Percentiles rank a stretch among this genome's conserved stretches.
Conservation (phyloP, 225 moss, liverwort and hornwort genomes). For the Ulota crispa region DNA sequence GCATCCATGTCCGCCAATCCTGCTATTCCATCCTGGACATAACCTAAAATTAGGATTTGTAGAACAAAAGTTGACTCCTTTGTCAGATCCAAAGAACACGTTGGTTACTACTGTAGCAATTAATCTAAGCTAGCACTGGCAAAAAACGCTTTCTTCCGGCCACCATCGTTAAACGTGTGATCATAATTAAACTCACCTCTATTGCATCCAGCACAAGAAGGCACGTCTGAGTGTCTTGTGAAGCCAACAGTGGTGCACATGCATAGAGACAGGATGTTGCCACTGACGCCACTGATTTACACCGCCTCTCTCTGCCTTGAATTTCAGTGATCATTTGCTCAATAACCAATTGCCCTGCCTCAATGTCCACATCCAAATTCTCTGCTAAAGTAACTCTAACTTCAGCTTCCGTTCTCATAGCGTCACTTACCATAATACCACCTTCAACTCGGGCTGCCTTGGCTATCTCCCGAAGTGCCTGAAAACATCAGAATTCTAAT, state of each 20-base stretch:
- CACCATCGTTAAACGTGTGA: background rate
- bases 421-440: slow-evolving; percentile 49
- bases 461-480: slow-evolving; percentile 87
- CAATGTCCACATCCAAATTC: slow-evolving; percentile 38
- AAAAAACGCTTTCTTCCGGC: background rate
- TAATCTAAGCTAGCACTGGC: background rate
- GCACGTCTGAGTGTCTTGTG: slow-evolving; percentile 70
- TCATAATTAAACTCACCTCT: slow-evolving; percentile 50
- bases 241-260: slow-evolving; percentile 82
- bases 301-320: slow-evolving; percentile 67
- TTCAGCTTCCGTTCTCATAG: slow-evolving; percentile 36
- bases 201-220: slow-evolving; percentile 80
- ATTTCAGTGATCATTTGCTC: slow-evolving; percentile 61
- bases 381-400: slow-evolving; percentile 41
- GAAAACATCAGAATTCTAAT: slow-evolving; percentile 8
- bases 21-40: slow-evolving; percentile 53
- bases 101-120: background rate
- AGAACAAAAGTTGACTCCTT: background rate
- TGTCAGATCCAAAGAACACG: slow-evolving; percentile 5
- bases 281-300: slow-evolving; percentile 67
- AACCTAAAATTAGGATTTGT: slow-evolving; percentile 13
- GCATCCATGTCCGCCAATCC: slow-evolving; percentile 59
- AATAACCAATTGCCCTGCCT: slow-evolving; percentile 41
- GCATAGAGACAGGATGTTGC: slow-evolving; percentile 70
- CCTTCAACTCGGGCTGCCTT: slow-evolving; percentile 77